Base-by-base conservation (phyloP, 1,284 basidiomycete genomes). In the Sanghuangporus weigelae region DNA sequence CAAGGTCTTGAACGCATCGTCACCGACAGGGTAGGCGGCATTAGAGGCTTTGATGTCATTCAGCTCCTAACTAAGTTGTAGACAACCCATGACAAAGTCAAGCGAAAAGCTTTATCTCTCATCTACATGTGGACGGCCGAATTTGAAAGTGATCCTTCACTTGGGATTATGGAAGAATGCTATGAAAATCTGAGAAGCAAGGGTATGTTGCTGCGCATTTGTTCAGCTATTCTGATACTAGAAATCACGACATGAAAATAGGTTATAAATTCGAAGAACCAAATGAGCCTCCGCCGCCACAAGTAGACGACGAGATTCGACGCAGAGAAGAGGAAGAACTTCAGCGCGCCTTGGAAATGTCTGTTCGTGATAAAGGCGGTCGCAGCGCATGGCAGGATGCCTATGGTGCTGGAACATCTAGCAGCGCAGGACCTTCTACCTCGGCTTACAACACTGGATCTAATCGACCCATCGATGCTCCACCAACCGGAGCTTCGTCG, bases 161-260 rank as follows among this genome's bases (percentile, higher is more conserved):
- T 98, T 5, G 93, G 93, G 2, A 80, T 99, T 54, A 96, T 98
- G 89, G 88, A 90, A 68, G 95, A 98, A 69, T 91, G 93, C 56
- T 94, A 93, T 71, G 88, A 92, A 66, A 82, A 78, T 64, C 79
- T 99, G 59, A 90, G 91, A 74, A 80, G 82, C 10, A 97, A 95
- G 79, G 90, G 94, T 93, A 72, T 67, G 82, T 77, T 39, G 51
- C 42, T 38, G 66, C 16, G 12, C 38, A 60, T 23, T 39, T 55
- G 39, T 5, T 7, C 19, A 46, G 16, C 21, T 46, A 16, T 19
- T 55, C 44, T 51, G 21, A 39, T 16, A 19, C 59, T 49, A 26
- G 51, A 7, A 11, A 7, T 36, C 46, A 56, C 67, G 55, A 8
- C 16, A 19, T 56, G 11, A 21, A 23, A n/a, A 59, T 59, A 92